Percentiles rank a stretch among this genome's conserved stretches.
Evolutionary conservation across 2,329 filamentous ascomycete species (phyloP).

Genomic region (Dryadomyces quercivorus): DNA sequence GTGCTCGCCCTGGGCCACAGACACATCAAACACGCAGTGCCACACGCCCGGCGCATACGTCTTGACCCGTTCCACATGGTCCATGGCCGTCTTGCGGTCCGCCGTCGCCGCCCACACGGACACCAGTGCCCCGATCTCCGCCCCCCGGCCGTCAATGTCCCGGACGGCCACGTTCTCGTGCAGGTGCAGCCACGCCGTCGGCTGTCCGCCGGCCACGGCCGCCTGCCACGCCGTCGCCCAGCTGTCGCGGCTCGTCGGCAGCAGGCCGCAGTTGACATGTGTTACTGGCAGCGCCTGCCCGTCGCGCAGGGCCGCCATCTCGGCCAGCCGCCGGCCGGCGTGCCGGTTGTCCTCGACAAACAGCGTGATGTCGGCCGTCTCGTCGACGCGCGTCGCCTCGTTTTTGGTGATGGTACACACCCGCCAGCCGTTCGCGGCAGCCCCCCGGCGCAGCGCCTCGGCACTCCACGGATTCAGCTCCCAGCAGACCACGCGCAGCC

Average conservation of each 20-base stretch:
- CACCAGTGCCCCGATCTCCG: slow-evolving; percentile 37
- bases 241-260: slow-evolving; percentile 42
- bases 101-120: slow-evolving; percentile 18
- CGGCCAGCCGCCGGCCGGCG: slow-evolving; percentile 31
- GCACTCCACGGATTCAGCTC: slow-evolving; percentile 84
- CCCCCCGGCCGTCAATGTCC: slow-evolving; percentile 34
- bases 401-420: slow-evolving; percentile 38
- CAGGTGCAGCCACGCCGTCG: slow-evolving; percentile 46
- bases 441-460: slow-evolving; percentile 69
- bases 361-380: slow-evolving; percentile 37
- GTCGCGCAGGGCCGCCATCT: slow-evolving; percentile 25
- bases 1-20: too few species aligned
- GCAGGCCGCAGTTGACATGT: slow-evolving; percentile 53
- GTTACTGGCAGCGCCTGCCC: slow-evolving; percentile 27
- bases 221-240: slow-evolving; percentile 39
- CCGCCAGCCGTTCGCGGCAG: slow-evolving; percentile 54
- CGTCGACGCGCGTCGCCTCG: slow-evolving; percentile 10
- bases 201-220: slow-evolving; percentile 19
- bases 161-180: slow-evolving; percentile 51
- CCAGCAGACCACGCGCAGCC: slow-evolving; percentile 69
- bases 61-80: slow-evolving; percentile 54
- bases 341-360: slow-evolving; percentile 57
- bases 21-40: slow-evolving; percentile 59
- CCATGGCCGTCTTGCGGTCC: slow-evolving; percentile 19
- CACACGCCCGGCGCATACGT: slow-evolving; percentile 57